Conservation (phyloP, 192 early-diverging fungal species). For the Backusella macrospora region DNA sequence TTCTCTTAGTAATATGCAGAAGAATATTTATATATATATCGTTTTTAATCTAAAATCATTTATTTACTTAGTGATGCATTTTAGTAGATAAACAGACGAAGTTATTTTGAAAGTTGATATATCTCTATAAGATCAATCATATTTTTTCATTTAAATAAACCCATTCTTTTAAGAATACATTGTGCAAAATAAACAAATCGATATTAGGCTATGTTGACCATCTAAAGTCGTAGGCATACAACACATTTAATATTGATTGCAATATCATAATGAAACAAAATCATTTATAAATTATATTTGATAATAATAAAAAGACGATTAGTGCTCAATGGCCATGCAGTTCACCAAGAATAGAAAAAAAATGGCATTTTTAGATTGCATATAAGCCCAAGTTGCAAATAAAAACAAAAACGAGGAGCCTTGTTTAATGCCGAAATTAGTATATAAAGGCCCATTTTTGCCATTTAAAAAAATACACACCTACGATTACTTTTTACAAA, state of each 20-base stretch:
- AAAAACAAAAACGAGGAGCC: neutral
- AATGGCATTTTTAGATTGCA: neutral
- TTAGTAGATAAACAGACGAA: no score
- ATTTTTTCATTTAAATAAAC: neutral
- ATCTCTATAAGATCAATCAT: neutral
- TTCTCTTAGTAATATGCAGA: no score
- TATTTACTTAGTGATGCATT: no score
- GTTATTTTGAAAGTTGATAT: no score
- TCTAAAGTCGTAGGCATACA: neutral
- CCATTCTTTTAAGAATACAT: neutral
- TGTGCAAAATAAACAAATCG: neutral
- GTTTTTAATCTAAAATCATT: no score
- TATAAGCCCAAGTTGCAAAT: neutral
- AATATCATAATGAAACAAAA: neutral
- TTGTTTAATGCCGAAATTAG: conserved; percentile 6
- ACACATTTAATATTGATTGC: neutral
- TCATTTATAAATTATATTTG: neutral
- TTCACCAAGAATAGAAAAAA: neutral
- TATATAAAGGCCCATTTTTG: neutral
- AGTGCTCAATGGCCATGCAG: neutral
- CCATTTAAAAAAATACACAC: neutral
- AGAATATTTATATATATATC: no score
- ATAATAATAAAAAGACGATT: neutral
- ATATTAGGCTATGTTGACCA: neutral
- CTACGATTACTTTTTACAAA: neutral